Percentiles rank a stretch among this genome's conserved stretches.
phyloP scores from a whole-genome alignment of 2,329 filamentous ascomycete genomes.

The Phialocephala sp. region DNA sequence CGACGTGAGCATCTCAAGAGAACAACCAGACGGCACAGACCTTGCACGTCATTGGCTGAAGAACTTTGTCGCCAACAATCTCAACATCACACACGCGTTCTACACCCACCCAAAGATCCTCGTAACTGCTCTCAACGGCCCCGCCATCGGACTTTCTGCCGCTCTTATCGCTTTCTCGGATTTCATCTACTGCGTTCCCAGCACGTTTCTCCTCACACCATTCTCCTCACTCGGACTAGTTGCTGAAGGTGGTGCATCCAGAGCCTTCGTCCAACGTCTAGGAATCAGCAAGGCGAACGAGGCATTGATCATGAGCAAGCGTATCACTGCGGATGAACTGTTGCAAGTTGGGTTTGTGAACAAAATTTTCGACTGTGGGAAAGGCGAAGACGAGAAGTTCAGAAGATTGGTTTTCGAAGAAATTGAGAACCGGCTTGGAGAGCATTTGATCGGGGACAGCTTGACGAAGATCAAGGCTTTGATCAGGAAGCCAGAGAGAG shows the following conservation, averaged over 20 bases:
- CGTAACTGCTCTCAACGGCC: constrained; percentile 88
- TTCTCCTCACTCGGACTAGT: constrained; percentile 91
- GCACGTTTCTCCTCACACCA: constrained; percentile 86
- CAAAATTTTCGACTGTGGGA: constrained; percentile 68
- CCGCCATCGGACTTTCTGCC: constrained; percentile 85
- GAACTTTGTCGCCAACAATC: constrained; percentile 81
- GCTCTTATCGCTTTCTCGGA: constrained; percentile 84
- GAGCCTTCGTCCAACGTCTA: constrained; percentile 79
- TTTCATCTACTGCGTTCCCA: constrained; percentile 87
- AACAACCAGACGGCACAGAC: constrained; percentile 47
- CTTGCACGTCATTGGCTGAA: constrained; percentile 64
- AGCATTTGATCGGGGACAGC: constrained; percentile 80
- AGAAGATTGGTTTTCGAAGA: constrained; percentile 73
- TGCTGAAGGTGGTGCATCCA: constrained; percentile 81
- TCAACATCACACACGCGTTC: constrained; percentile 88
- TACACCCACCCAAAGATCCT: constrained; percentile 95
- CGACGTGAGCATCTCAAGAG: constrained; percentile 68
- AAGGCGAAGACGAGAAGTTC: constrained; percentile 73
- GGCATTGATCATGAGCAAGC: constrained; percentile 88
- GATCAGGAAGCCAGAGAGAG: constrained; percentile 75
- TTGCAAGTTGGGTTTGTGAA: constrained; percentile 83
- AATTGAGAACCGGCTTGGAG: constrained; percentile 80
- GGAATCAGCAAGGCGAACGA: constrained; percentile 87
- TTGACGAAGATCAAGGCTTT: constrained; percentile 84
- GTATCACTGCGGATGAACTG: constrained; percentile 75